These are phyloP conservation scores for Sarocladium oryzae DNA, from an alignment of 2,329 filamentous ascomycete species.

Conservation along the genomic window DNA sequence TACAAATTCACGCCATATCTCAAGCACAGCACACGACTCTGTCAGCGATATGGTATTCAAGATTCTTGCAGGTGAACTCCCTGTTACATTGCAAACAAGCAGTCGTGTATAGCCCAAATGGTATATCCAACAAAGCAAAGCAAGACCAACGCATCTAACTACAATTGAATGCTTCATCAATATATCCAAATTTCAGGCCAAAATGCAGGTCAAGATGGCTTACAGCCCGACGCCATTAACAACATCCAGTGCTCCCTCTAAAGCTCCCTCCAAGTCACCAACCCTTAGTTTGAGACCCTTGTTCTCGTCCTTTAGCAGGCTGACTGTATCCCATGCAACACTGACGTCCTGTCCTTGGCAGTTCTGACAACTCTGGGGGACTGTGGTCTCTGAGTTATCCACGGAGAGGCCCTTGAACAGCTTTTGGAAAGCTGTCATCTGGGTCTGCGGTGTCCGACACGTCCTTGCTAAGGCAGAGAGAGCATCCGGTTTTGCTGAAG, in stretches of 20 bases:
- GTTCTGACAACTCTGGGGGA: slow-evolving; percentile 39
- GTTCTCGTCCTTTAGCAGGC: slow-evolving; percentile 55
- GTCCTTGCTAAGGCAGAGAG: neutral
- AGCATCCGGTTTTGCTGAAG: neutral
- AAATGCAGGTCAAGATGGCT: slow-evolving; percentile 10
- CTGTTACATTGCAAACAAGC: too few relatives aligned
- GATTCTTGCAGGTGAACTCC: too few relatives aligned
- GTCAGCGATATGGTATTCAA: too few relatives aligned
- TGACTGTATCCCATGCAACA: slow-evolving; percentile 60
- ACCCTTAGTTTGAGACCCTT: slow-evolving; percentile 53
- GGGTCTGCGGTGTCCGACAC: slow-evolving; percentile 29
- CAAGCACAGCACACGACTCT: too few relatives aligned
- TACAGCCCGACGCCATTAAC: slow-evolving; percentile 49
- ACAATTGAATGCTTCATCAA: neutral
- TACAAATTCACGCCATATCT: too few relatives aligned
- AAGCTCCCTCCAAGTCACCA: slow-evolving; percentile 49
- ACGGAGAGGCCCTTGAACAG: slow-evolving; percentile 36
- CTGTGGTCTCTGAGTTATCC: slow-evolving; percentile 21
- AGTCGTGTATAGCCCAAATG: neutral
- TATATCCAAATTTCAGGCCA: too few relatives aligned
- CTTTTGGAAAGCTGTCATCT: slow-evolving; percentile 33
- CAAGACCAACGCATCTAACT: neutral
- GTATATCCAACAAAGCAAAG: slow-evolving; percentile 2
- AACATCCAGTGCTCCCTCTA: slow-evolving; percentile 54
- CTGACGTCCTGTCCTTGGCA: slow-evolving; percentile 53